Conservation (phyloP, 805 yeast genomes). For the Candida nitratophila region DNA sequence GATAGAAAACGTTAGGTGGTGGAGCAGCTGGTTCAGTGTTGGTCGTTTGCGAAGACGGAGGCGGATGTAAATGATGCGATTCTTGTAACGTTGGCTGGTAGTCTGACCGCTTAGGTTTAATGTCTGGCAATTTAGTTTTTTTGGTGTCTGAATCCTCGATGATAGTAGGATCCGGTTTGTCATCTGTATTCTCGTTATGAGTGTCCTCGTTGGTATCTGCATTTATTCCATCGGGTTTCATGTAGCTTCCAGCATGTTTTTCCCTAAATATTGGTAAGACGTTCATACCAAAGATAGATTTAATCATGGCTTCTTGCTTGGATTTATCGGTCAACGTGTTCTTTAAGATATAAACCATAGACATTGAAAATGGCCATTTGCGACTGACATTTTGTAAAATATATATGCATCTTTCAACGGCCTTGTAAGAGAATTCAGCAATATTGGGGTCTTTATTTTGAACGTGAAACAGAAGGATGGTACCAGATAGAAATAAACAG, state of each 20-base stretch:
- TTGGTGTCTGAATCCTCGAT: no score
- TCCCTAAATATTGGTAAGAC: not conserved
- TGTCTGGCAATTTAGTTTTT: no score
- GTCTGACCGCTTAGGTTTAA: no score
- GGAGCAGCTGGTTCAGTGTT: no score
- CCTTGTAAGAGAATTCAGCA: conserved; percentile 16
- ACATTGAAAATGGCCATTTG: conserved; percentile 44
- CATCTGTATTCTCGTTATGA: no score
- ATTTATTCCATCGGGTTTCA: not conserved
- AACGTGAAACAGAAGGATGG: conserved; percentile 68
- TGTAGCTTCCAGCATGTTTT: not conserved
- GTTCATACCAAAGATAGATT: not conserved
- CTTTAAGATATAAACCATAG: conserved; percentile 45
- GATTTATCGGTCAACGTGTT: conserved; percentile 29
- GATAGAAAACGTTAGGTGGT: no score
- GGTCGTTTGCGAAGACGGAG: no score
- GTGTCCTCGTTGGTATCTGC: no score
- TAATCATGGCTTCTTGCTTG: conserved; percentile 13
- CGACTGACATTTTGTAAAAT: conserved; percentile 36
- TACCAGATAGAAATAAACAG: conserved; percentile 55
- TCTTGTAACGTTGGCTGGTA: no score
- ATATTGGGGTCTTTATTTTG: conserved; percentile 19
- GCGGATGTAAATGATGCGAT: no score
- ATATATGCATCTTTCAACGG: conserved; percentile 15
- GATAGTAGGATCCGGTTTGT: no score